These are phyloP conservation scores for Pseudogymnoascus sp. DNA, from an alignment of 2,329 filamentous ascomycete genomes.

Conservation along the genomic window DNA sequence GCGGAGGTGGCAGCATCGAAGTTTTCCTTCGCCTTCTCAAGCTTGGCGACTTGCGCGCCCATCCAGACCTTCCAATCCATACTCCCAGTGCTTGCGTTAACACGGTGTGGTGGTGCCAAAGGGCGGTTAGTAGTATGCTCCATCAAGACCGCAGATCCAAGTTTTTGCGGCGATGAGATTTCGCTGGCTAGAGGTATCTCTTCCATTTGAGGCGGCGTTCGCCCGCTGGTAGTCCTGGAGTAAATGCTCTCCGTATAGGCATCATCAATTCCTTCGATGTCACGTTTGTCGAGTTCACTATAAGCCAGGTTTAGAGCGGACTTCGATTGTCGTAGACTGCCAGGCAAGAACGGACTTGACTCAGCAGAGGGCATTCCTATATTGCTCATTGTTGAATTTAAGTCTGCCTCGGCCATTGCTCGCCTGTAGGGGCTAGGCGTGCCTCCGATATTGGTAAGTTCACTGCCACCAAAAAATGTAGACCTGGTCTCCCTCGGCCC, in stretches of 20 bases:
- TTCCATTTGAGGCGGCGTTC: constrained; percentile 20
- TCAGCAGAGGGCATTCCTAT: not conserved
- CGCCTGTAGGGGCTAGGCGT: constrained; percentile 50
- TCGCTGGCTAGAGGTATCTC: constrained; percentile 14
- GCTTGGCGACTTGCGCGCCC: constrained; percentile 43
- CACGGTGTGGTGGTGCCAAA: constrained; percentile 27
- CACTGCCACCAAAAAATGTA: constrained; percentile 46
- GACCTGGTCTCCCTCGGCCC: constrained; percentile 38
- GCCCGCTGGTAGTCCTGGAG: constrained; percentile 28
- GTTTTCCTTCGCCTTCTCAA: constrained; percentile 32
- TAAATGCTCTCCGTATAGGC: constrained; percentile 28
- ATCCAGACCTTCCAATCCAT: constrained; percentile 50
- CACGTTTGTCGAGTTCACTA: not conserved
- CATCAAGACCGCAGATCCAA: constrained; percentile 32
- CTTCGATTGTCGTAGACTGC: not conserved
- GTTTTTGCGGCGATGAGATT: constrained; percentile 9
- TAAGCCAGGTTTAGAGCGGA: not conserved
- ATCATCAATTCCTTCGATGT: not conserved
- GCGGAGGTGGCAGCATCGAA: constrained; percentile 8
- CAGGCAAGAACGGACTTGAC: not conserved
- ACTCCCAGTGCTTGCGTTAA: constrained; percentile 39
- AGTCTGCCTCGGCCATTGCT: constrained; percentile 32
- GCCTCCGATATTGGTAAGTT: constrained; percentile 43
- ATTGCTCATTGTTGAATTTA: constrained; percentile 9
- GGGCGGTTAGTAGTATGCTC: constrained; percentile 28